phyloP scores from a whole-genome alignment of 257 asterid species.

The Solanum dulcamara region DNA sequence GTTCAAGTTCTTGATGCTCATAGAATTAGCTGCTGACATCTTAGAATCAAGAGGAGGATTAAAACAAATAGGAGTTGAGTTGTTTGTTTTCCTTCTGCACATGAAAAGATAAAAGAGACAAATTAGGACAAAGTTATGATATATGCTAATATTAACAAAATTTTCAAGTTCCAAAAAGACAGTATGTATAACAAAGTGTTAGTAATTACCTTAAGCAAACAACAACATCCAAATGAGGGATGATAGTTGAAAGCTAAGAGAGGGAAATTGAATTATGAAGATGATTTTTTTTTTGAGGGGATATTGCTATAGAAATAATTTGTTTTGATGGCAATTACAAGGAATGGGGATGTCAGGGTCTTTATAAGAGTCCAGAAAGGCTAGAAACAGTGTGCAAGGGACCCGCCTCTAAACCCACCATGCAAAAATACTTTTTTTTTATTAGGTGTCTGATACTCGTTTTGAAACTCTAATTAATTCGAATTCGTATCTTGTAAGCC shows the following conservation, averaged over 20 bases:
- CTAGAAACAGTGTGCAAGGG: constrained; percentile 32
- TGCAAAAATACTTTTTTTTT: not conserved
- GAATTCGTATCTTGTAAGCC: not conserved
- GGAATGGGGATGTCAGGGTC: constrained; percentile 22
- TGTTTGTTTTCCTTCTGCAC: constrained; percentile 4
- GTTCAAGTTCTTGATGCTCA: constrained; percentile 4
- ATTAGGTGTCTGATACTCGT: fast-evolving
- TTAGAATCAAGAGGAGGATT: not conserved
- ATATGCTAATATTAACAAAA: not conserved
- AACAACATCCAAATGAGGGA: constrained; percentile 8
- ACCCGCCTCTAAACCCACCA: constrained; percentile 48
- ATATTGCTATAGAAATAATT: not conserved
- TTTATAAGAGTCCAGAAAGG: constrained; percentile 52
- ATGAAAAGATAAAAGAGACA: not conserved
- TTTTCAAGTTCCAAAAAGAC: not conserved
- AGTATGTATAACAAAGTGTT: not conserved
- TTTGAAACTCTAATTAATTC: not conserved
- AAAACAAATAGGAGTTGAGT: not conserved
- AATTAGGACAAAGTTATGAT: not conserved
- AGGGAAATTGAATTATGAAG: not conserved
- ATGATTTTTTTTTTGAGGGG: not conserved
- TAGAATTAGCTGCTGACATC: not conserved
- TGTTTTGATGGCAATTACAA: constrained; percentile 20
- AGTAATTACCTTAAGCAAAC: constrained; percentile 14
- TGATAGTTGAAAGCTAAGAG: constrained; percentile 9